phyloP scores from a whole-genome alignment of 2,329 filamentous ascomycete species.

The Claviceps sp. region DNA sequence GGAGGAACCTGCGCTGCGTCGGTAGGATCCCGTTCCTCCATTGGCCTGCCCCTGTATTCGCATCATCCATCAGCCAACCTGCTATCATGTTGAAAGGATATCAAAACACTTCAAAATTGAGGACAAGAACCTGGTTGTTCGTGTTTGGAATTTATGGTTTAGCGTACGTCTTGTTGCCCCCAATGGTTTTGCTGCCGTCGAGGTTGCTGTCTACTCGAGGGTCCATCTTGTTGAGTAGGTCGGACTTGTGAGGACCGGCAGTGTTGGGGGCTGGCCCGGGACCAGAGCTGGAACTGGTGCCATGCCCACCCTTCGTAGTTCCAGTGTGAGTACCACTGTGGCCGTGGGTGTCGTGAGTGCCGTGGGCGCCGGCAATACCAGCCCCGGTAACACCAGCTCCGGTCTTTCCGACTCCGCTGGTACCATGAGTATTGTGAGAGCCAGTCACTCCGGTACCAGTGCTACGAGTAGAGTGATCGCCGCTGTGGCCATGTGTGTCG shows the following conservation, averaged over 20 bases:
- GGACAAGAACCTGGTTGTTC: background rate
- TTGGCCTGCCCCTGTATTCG: background rate
- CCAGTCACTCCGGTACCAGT: background rate
- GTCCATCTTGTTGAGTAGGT: conserved; percentile 41
- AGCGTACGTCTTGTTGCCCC: conserved; percentile 35
- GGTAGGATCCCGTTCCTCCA: conserved; percentile 29
- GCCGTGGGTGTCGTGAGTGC: background rate
- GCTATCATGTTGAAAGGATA: background rate
- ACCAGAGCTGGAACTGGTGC: conserved; percentile 7
- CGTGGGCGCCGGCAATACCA: background rate
- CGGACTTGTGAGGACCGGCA: conserved; percentile 33
- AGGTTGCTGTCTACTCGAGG: conserved; percentile 42
- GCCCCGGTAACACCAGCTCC: too few species aligned
- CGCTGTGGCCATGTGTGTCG: conserved; percentile 10
- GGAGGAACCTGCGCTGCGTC: conserved; percentile 46
- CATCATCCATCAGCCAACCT: background rate
- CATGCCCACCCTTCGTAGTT: conserved; percentile 5
- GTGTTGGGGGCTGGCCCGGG: conserved; percentile 21
- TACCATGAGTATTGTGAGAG: background rate
- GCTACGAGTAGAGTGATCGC: conserved; percentile 23
- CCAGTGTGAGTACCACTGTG: background rate
- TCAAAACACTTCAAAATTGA: background rate
- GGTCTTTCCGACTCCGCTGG: background rate
- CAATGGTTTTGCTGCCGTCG: conserved; percentile 39
- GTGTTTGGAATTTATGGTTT: conserved; percentile 19